Conservation (phyloP, 129 eudicot species). For the Centrapalus pauciflorus region DNA sequence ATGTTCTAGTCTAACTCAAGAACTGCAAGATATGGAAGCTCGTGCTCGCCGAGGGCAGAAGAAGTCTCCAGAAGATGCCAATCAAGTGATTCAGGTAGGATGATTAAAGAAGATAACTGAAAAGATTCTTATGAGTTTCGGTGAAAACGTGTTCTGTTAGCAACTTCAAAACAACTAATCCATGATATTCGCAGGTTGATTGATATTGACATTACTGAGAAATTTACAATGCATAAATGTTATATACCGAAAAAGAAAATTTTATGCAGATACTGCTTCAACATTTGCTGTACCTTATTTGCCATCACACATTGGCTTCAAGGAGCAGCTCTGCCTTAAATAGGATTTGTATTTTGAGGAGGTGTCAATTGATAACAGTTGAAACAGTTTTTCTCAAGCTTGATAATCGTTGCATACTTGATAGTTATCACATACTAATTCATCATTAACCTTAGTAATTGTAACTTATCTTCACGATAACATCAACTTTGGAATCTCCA, state of each 20-base stretch:
- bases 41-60: constrained; percentile 90
- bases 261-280: not conserved
- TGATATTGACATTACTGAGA: not conserved
- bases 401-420: constrained; percentile 4
- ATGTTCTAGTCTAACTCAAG: constrained; percentile 92
- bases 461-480: constrained; percentile 2
- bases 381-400: constrained; percentile 1
- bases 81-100: constrained; percentile 80
- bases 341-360: constrained; percentile 2
- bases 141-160: not conserved
- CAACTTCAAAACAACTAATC: not conserved
- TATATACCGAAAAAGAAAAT: not conserved
- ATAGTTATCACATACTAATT: constrained; percentile 8
- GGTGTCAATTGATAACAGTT: not conserved
- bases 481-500: constrained; percentile 25
- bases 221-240: no score
- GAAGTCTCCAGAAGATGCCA: constrained; percentile 91
- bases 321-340: not conserved
- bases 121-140: constrained; percentile 4
- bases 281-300: not conserved
- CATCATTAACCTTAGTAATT: constrained; percentile 5
- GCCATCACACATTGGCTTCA: not conserved
- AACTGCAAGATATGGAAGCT: constrained; percentile 92
- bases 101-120: not conserved
- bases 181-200: not conserved